Percentiles rank a stretch among this genome's conserved stretches.
These are phyloP conservation scores for Sugiyamaella americana DNA, from an alignment of 805 yeast genomes.

Conservation along the genomic window DNA sequence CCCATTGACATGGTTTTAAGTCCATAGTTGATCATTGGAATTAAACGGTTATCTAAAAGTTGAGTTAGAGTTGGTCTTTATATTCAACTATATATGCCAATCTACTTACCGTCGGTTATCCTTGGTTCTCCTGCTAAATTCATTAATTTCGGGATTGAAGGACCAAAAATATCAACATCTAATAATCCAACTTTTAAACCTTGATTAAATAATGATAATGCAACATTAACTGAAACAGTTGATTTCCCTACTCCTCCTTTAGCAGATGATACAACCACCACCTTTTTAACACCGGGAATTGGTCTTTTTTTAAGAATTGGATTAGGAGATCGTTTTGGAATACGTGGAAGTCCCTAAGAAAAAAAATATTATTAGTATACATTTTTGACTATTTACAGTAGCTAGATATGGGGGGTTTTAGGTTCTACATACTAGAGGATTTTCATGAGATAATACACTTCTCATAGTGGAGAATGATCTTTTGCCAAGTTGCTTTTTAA, in stretches of 20 bases:
- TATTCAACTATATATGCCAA: neutral
- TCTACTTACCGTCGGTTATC: constrained; percentile 31
- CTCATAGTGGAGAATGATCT: constrained; percentile 26
- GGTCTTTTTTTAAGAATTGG: constrained; percentile 36
- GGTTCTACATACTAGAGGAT: constrained; percentile 55
- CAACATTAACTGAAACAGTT: constrained; percentile 61
- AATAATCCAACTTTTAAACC: constrained; percentile 61
- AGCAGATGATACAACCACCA: constrained; percentile 65
- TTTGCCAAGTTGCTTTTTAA: constrained; percentile 19
- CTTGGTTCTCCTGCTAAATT: constrained; percentile 67
- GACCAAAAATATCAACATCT: constrained; percentile 82
- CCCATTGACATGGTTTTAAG: constrained; percentile 88
- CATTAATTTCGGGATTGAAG: constrained; percentile 69
- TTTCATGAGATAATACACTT: constrained; percentile 38
- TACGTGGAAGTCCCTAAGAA: constrained; percentile 39
- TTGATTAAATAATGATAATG: constrained; percentile 48
- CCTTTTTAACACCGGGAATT: constrained; percentile 55
- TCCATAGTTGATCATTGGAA: constrained; percentile 70
- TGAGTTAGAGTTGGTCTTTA: constrained; percentile 7
- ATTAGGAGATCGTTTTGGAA: constrained; percentile 48
- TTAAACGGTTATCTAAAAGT: constrained; percentile 42
- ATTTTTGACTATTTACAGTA: no score
- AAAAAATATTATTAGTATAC: constrained; percentile 1
- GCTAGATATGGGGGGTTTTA: no score
- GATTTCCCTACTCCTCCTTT: constrained; percentile 83